Conservation (phyloP, 495 filamentous ascomycete species). For the Lasiosphaeria hispida region DNA sequence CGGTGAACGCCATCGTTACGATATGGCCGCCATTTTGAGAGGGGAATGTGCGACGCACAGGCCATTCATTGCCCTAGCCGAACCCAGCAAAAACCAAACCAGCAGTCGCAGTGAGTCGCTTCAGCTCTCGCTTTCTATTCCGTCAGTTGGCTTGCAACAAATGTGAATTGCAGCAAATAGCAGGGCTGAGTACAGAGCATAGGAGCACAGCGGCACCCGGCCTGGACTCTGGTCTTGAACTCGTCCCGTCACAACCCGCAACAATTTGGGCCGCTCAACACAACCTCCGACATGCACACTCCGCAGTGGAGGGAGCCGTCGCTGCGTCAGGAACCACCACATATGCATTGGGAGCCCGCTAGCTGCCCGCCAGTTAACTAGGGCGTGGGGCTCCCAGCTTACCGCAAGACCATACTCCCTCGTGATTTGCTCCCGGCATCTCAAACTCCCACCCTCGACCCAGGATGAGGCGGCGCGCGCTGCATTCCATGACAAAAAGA, state of each 20-base stretch:
- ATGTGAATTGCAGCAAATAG: no score
- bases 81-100: no score
- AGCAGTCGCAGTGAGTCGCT: no score
- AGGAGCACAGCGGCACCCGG: no score
- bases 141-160: no score
- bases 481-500: constrained; percentile 39
- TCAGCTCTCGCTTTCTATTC: no score
- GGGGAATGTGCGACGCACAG: no score
- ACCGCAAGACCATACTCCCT: constrained; percentile 14
- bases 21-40: no score
- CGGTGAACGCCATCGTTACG: no score
- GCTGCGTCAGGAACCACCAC: constrained; percentile 26
- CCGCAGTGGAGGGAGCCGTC: neutral
- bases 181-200: no score
- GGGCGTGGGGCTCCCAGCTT: constrained; percentile 29
- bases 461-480: constrained; percentile 23
- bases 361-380: constrained; percentile 17
- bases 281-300: neutral
- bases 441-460: constrained; percentile 32
- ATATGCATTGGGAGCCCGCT: constrained; percentile 20
- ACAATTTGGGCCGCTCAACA: neutral
- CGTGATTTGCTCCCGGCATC: constrained; percentile 39
- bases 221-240: no score
- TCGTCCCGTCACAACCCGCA: neutral
- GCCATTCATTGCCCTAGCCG: no score